Evolutionary conservation across 192 early-diverging fungal genomes (phyloP), one percentile per base, ranked within the genome.

Genomic region (Diversispora epigaea): DNA sequence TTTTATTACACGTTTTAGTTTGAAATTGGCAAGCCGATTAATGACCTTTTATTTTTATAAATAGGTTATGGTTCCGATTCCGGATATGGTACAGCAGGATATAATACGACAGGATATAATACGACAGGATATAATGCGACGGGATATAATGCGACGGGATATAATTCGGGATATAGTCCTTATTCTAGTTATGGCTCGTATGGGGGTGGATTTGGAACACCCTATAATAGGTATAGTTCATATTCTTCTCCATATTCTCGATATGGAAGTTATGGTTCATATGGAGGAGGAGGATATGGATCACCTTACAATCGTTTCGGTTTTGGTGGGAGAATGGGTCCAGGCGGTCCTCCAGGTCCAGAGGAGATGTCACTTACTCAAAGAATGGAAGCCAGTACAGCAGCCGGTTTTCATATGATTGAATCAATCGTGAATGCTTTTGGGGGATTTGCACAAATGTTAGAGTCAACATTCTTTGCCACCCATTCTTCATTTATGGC

Each of bases 391-490:
- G 89, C 94, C 21, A 93, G 93, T 10, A 95, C 97, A 1, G 91
- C 92, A 39, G 89, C 95, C 22, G 93, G 96, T 3, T 99, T 99
- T 78, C 89, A 95, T 80, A 83, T 94, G 40, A 92, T 99, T 40
- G 95, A 98, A 75, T 90, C 91, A 7, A 85, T 99, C 50, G 96
- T 99, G 12, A 93, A 94, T 49, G 93, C 95, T 0, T 99, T 99
- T 88, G 95, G 93, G 45, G 96, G 96, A 14, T 97, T 99, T 85
- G 89, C 95, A 9, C 94, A 95, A 64, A 98, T 99, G 97, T 89
- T 99, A 44, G 97, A 98, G 71, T 95, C 94, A 1, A 99, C 97
- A 6, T 98, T 95, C 79, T 92, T 95, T 85, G 95, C 97, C 19
- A 99, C 97, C 0, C 93, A 96, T 78, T 93, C 92, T 10, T 91